Percentiles rank a stretch among this genome's conserved stretches.
phyloP scores from a whole-genome alignment of 2,329 filamentous ascomycete species.

The Diaporthe ilicicola region DNA sequence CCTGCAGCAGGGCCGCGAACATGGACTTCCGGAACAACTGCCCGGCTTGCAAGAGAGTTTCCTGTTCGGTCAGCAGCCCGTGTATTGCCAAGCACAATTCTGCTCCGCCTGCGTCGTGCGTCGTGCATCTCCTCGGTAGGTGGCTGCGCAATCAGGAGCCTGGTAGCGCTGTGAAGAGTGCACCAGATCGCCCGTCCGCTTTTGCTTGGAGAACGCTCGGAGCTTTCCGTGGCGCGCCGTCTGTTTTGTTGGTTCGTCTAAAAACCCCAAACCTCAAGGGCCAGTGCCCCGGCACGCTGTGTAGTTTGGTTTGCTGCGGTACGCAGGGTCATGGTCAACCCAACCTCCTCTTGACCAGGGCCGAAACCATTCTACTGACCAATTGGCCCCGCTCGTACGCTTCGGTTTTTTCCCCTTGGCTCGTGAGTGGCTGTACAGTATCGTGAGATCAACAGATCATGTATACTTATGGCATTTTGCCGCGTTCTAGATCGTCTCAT shows the following conservation, averaged over 20 bases:
- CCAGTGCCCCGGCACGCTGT: background rate
- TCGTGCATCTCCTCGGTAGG: too few species aligned
- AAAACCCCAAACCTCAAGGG: too few species aligned
- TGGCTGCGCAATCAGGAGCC: background rate
- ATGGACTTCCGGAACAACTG: background rate
- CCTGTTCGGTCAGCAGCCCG: background rate
- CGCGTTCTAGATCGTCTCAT: background rate
- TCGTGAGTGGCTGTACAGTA: background rate
- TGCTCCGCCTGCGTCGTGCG: too few species aligned
- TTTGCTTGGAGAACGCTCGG: background rate
- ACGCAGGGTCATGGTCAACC: background rate
- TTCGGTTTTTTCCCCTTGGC: background rate
- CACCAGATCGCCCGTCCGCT: background rate
- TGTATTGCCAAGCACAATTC: too few species aligned
- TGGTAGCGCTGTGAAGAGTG: background rate
- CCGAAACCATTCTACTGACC: background rate
- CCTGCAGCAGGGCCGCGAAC: slow-evolving; percentile 3
- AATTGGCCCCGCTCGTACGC: background rate
- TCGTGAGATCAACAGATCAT: background rate
- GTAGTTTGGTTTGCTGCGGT: too few species aligned
- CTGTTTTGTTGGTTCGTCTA: too few species aligned
- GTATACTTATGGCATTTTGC: background rate
- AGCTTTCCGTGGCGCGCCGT: background rate
- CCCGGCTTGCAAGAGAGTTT: background rate
- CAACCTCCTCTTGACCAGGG: background rate